Evolutionary conservation across 805 yeast species (phyloP).

Genomic region (Spathaspora hagerdaliae): DNA sequence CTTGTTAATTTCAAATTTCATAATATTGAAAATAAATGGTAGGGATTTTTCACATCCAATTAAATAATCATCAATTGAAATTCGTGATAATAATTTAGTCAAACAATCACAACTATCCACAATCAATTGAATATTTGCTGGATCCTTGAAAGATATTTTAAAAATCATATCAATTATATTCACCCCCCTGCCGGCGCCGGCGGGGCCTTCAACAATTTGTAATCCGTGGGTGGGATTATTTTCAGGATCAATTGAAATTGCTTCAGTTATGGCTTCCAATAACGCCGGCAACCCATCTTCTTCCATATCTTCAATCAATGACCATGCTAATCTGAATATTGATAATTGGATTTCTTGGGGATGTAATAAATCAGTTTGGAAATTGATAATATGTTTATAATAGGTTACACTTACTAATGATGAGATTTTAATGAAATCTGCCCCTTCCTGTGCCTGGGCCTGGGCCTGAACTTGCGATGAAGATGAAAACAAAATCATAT

Average conservation of each 20-base stretch:
- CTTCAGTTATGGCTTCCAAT: constrained; percentile 62
- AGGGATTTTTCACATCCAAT: constrained; percentile 48
- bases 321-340: constrained; percentile 35
- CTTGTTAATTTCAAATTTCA: constrained; percentile 21
- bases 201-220: constrained; percentile 7
- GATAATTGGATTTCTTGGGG: constrained; percentile 24
- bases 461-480: constrained; percentile 10
- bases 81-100: constrained; percentile 48
- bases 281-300: constrained; percentile 78
- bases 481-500: constrained; percentile 19
- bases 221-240: too few relatives aligned
- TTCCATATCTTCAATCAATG: constrained; percentile 56
- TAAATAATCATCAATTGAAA: constrained; percentile 43
- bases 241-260: constrained; percentile 39
- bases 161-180: constrained; percentile 56
- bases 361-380: constrained; percentile 8
- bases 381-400: constrained; percentile 32
- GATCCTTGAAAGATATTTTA: constrained; percentile 63
- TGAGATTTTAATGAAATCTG: constrained; percentile 23
- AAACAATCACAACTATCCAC: constrained; percentile 69
- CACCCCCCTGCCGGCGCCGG: too few relatives aligned
- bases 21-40: constrained; percentile 43
- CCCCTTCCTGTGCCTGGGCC: constrained; percentile 2
- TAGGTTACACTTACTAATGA: constrained; percentile 51
- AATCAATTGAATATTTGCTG: constrained; percentile 67